Conservation (phyloP, 768 basidiomycete genomes). For the Lactifluus volemus region DNA sequence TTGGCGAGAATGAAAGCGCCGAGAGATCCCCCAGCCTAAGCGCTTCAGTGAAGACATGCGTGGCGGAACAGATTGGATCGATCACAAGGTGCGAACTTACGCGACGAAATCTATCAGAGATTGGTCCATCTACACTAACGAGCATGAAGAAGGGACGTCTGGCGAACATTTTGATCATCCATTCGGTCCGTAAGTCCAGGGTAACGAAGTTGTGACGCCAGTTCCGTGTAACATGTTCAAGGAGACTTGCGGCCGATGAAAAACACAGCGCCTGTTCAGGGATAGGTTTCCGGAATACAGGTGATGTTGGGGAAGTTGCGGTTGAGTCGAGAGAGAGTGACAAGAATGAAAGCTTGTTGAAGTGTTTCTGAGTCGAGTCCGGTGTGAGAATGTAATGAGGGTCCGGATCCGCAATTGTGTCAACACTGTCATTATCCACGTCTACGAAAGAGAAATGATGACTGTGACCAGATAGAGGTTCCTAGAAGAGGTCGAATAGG, state of each 20-base stretch:
- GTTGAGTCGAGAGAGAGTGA: conserved; percentile 10
- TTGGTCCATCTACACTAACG: conserved; percentile 73
- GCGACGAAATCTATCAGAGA: conserved; percentile 58
- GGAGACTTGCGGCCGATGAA: conserved; percentile 41
- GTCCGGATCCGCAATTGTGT: neutral
- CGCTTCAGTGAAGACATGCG: conserved; percentile 11
- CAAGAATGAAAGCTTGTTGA: conserved; percentile 10
- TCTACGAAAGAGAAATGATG: conserved; percentile 9
- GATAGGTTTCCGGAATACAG: neutral
- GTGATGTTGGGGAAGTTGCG: conserved; percentile 8
- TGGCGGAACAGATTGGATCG: neutral
- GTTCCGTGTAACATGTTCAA: conserved; percentile 68
- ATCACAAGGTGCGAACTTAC: conserved; percentile 30
- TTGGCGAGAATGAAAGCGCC: conserved; percentile 68
- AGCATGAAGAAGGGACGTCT: conserved; percentile 90
- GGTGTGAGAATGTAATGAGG: neutral
- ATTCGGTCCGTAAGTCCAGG: conserved; percentile 47
- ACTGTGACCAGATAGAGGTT: neutral
- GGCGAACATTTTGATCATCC: conserved; percentile 56
- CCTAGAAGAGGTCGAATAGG: neutral
- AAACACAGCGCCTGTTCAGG: conserved; percentile 30
- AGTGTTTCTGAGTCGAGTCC: neutral
- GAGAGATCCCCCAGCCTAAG: conserved; percentile 33
- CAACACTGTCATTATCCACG: neutral
- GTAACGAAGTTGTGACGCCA: conserved; percentile 84